phyloP scores from a whole-genome alignment of 345 rosid species.

The rapeseed (Brassica napus) region DNA sequence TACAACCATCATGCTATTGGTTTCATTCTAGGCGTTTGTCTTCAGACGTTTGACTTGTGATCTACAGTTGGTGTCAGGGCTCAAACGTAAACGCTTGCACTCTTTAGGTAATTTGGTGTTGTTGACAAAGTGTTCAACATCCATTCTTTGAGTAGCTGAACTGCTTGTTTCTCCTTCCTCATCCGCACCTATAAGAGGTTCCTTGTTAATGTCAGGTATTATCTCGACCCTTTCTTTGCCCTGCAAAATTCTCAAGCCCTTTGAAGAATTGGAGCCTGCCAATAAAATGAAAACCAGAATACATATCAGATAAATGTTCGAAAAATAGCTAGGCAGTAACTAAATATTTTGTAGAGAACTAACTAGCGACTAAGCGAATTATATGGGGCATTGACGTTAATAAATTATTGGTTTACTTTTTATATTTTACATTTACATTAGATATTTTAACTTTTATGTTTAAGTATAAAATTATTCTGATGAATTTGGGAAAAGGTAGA shows the following conservation, averaged over 20 bases:
- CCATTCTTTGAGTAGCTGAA: conserved; percentile 8
- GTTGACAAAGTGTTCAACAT: conserved; percentile 43
- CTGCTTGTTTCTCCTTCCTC: conserved; percentile 12
- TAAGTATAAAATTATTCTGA: no score
- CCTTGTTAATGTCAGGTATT: conserved; percentile 48
- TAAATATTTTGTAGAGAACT: no score
- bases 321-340: no score
- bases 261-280: not conserved
- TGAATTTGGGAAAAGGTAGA: no score
- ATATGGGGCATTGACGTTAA: no score
- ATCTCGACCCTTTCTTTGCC: not conserved
- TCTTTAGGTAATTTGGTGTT: conserved; percentile 26
- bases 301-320: not conserved
- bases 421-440: no score
- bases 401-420: no score
- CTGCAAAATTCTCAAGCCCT: not conserved
- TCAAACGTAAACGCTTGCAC: conserved; percentile 40
- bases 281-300: no score
- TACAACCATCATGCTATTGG: conserved; percentile 43
- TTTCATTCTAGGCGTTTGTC: conserved; percentile 34
- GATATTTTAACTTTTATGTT: no score
- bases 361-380: no score
- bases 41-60: conserved; percentile 71
- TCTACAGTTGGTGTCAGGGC: conserved; percentile 45
- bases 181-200: conserved; percentile 34